Evolutionary conservation across 2,329 filamentous ascomycete genomes (phyloP), one percentile per base, ranked within the genome.

Genomic region (Ascochyta koolunga): DNA sequence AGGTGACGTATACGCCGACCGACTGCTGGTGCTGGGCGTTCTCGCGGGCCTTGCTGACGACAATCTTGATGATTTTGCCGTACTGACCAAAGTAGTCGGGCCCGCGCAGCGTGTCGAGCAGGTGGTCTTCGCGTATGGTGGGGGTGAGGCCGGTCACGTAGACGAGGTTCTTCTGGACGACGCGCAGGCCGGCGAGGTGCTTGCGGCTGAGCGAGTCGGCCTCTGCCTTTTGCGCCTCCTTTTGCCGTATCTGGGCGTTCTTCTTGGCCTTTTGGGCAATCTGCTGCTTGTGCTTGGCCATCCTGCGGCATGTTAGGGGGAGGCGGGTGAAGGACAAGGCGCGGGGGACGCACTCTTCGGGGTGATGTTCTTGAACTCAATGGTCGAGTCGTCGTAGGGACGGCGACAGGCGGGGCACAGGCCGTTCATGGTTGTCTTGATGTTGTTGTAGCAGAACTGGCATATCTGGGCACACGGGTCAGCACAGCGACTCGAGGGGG

Each of bases 381-480:
- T 98, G 25, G 92, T 96, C 74, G 93, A 93, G 66, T 99, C 96
- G 75, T 97, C 92, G 76, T 99, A 99, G 5, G 91, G 89, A 74
- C 95, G 85, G 77, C 95, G 87, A 75, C 95, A 99, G 64, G 96
- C 96, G n/a, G 95, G 95, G 76, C 95, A 99, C 53, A 97, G 84
- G 31, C 93, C 93, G 73, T 97, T 98, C 84, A 96, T 92, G 68
- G 97, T 97, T 67, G 90, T 96, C 79, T 96, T 96, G 75, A 99
- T 96, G 75, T 98, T 99, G 79, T 99, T 97, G 81, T 93, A 99
- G 79, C 95, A 99, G 78, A 99, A 99, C 81, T 99, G 96, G 78
- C 95, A 99, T 75, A 99, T 93, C 93, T 71, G 54, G 59, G 36
- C 37, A 38, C n/a, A 16, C 15, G 49, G 15, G 59, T 74, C 61